A percentile compares a stretch with the other conserved stretches of the same genome.
phyloP scores from a whole-genome alignment of 2,329 filamentous ascomycete species.

The Penicillium sp. region DNA sequence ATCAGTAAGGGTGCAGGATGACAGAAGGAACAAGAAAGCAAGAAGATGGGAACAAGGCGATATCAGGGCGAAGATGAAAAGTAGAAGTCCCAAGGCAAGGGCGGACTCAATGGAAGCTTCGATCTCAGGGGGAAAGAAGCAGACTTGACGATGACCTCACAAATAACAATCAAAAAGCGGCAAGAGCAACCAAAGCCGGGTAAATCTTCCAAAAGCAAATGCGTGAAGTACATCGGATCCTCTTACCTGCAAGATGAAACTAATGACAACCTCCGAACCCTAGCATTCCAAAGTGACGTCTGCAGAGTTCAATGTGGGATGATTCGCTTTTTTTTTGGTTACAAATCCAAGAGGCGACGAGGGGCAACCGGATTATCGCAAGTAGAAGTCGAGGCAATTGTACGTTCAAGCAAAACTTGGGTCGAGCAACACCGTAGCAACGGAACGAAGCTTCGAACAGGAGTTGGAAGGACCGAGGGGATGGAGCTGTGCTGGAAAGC shows the following conservation, averaged over 20 bases:
- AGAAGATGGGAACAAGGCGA: slow-evolving; percentile 3
- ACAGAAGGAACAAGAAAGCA: slow-evolving; percentile 1
- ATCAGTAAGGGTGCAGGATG: slow-evolving; percentile 16
- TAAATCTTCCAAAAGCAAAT: not conserved
- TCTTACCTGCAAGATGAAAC: slow-evolving; percentile 26
- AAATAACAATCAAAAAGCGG: not conserved
- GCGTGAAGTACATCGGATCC: not conserved
- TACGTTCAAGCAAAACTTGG: slow-evolving; percentile 8
- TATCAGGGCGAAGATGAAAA: slow-evolving; percentile 8
- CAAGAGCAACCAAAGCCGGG: not conserved
- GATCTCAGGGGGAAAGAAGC: slow-evolving; percentile 7
- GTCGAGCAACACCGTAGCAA: slow-evolving; percentile 16
- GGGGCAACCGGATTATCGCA: slow-evolving; percentile 7
- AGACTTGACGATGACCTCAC: slow-evolving; percentile 4
- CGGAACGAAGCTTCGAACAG: slow-evolving; percentile 17
- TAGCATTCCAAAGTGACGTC: slow-evolving; percentile 30
- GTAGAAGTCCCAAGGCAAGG: slow-evolving; percentile 12
- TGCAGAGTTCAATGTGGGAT: slow-evolving; percentile 24
- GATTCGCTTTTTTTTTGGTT: slow-evolving; percentile 17
- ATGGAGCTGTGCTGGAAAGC: slow-evolving; percentile 9
- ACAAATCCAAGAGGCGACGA: slow-evolving; percentile 17
- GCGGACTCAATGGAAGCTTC: slow-evolving; percentile 18
- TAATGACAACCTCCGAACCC: slow-evolving; percentile 19
- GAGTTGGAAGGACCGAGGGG: slow-evolving; percentile 23
- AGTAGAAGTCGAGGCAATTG: slow-evolving; percentile 14